phyloP scores from a whole-genome alignment of 768 basidiomycete species.

The Gyrodon lividus region DNA sequence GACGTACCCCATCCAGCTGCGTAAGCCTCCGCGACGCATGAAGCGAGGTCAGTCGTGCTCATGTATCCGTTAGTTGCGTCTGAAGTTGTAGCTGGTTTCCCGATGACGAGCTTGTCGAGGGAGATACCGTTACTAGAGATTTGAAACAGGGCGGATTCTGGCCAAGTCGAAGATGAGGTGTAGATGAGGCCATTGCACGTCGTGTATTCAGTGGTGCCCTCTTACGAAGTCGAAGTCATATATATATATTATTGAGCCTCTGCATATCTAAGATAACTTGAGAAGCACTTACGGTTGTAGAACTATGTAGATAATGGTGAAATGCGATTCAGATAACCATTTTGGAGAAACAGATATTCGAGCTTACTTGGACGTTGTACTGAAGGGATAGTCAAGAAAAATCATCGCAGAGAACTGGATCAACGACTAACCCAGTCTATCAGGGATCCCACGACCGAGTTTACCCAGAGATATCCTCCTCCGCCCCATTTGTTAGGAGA shows the following conservation, averaged over 20 bases:
- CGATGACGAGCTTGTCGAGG: conserved; percentile 53
- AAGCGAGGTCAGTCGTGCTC: conserved; percentile 50
- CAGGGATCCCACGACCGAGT: conserved; percentile 39
- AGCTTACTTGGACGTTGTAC: conserved; percentile 40
- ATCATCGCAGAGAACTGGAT: not conserved
- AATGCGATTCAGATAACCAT: conserved; percentile 1
- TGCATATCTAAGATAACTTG: not conserved
- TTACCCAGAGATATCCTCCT: conserved; percentile 39
- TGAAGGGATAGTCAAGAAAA: conserved; percentile 1
- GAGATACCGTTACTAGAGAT: conserved; percentile 48
- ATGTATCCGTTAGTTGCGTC: conserved; percentile 59
- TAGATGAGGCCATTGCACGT: conserved; percentile 60
- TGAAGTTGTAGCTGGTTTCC: conserved; percentile 45
- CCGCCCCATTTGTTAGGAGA: conserved; percentile 18
- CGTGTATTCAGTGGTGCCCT: conserved; percentile 62
- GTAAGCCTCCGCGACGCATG: conserved; percentile 61
- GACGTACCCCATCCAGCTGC: conserved; percentile 65
- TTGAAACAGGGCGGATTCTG: conserved; percentile 55
- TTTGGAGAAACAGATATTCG: not conserved
- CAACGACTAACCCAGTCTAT: conserved; percentile 42
- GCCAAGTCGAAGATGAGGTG: conserved; percentile 59
- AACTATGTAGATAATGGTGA: conserved; percentile 12
- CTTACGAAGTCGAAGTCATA: conserved; percentile 29
- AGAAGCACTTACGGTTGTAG: conserved; percentile 25
- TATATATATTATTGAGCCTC: not conserved